These are phyloP conservation scores for Colletotrichum magnum DNA, from an alignment of 2,329 filamentous ascomycete genomes.

Conservation along the genomic window DNA sequence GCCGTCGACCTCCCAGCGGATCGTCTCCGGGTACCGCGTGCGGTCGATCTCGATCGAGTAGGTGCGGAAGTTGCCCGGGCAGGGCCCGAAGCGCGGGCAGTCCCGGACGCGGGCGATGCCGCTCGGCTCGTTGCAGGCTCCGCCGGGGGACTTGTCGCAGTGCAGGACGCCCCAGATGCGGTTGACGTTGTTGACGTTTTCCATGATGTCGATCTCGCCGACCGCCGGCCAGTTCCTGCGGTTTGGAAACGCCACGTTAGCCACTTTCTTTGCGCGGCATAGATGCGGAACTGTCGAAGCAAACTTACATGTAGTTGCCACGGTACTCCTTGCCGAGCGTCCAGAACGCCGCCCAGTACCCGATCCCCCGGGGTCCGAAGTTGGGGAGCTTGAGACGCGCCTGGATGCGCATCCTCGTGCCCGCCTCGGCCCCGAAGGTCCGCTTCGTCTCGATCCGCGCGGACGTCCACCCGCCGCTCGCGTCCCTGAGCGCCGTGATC, in stretches of 20 bases:
- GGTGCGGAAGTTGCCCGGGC: slow-evolving; percentile 45
- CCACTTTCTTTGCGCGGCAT: slow-evolving; percentile 43
- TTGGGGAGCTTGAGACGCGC: slow-evolving; percentile 54
- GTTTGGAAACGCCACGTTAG: slow-evolving; percentile 63
- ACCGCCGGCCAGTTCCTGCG: slow-evolving; percentile 53
- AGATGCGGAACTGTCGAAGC: too few relatives aligned
- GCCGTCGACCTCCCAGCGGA: slow-evolving; percentile 66
- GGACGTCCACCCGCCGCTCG: slow-evolving; percentile 57
- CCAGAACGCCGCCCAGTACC: slow-evolving; percentile 65
- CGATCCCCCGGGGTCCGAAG: slow-evolving; percentile 43
- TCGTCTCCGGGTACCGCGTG: slow-evolving; percentile 52
- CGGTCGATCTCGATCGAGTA: slow-evolving; percentile 52
- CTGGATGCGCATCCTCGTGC: slow-evolving; percentile 52
- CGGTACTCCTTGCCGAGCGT: slow-evolving; percentile 56
- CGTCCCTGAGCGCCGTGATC: slow-evolving; percentile 59
- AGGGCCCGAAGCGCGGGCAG: background rate
- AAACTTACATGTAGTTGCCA: slow-evolving; percentile 47
- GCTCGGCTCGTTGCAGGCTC: slow-evolving; percentile 65
- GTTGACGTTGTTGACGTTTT: slow-evolving; percentile 75
- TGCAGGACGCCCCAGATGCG: slow-evolving; percentile 65
- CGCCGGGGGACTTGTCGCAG: slow-evolving; percentile 61
- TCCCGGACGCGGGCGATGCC: slow-evolving; percentile 51
- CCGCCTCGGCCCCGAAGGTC: slow-evolving; percentile 52
- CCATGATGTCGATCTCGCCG: slow-evolving; percentile 71
- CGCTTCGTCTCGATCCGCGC: slow-evolving; percentile 56